A percentile compares a stretch with the other conserved stretches of the same genome.
phyloP scores from a whole-genome alignment of 2,329 filamentous ascomycete genomes.

The Aspergillus awamori region DNA sequence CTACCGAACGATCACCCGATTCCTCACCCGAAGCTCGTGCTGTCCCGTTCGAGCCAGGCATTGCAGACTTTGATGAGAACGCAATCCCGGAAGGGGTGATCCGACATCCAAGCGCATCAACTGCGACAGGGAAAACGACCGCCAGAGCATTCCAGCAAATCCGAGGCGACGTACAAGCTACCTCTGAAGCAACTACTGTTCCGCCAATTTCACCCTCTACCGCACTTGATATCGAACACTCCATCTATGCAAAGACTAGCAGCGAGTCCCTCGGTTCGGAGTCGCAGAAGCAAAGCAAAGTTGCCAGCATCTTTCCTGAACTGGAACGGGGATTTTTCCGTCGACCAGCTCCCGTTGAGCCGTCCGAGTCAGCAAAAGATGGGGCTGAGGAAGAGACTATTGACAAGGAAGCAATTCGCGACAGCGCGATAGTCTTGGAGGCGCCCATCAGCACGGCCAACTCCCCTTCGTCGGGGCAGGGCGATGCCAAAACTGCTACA shows the following conservation, averaged over 20 bases:
- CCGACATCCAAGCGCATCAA: slow-evolving; percentile 15
- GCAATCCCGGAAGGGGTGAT: slow-evolving; percentile 29
- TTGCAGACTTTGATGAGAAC: slow-evolving; percentile 33
- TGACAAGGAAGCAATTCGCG: slow-evolving; percentile 41
- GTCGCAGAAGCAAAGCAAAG: slow-evolving; percentile 29
- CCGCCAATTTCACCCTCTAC: slow-evolving; percentile 7
- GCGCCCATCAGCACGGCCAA: slow-evolving; percentile 41
- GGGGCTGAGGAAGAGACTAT: slow-evolving; percentile 45
- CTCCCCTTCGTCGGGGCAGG: slow-evolving; percentile 19
- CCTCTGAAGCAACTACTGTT: not conserved
- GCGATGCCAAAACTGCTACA: slow-evolving; percentile 13
- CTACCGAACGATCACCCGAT: slow-evolving; percentile 27
- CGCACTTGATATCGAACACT: slow-evolving; percentile 12
- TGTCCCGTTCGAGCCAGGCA: slow-evolving; percentile 26
- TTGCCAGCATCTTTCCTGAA: slow-evolving; percentile 40
- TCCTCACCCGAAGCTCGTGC: slow-evolving; percentile 27
- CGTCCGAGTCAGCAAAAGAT: slow-evolving; percentile 37
- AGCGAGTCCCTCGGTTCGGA: slow-evolving; percentile 18
- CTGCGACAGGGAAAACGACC: slow-evolving; percentile 29
- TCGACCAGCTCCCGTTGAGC: slow-evolving; percentile 26
- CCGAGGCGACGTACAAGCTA: not conserved
- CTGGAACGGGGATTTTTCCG: slow-evolving; percentile 39
- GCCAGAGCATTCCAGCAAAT: slow-evolving; percentile 27
- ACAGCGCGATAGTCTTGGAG: slow-evolving; percentile 50
- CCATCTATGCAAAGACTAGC: slow-evolving; percentile 15